Conservation (phyloP, 495 filamentous ascomycete species). For the Hyphodiscus hymeniophilus region DNA sequence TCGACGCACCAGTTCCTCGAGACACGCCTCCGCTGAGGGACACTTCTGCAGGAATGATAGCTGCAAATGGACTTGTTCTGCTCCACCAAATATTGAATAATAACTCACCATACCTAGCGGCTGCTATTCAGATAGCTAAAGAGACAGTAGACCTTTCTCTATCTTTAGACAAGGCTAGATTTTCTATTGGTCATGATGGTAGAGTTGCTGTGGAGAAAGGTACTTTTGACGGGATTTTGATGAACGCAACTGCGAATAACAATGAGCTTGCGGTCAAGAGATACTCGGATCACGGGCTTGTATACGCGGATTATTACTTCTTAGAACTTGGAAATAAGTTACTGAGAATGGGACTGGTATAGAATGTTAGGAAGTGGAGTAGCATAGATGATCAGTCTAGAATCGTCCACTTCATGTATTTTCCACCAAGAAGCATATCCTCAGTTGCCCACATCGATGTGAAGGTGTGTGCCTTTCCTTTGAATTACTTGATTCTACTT, state of each 20-base stretch:
- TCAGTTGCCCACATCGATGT: no score
- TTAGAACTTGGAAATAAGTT: slow-evolving; percentile 29
- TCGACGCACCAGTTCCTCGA: slow-evolving; percentile 25
- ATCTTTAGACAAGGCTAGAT: slow-evolving; percentile 1
- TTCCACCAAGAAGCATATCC: no score
- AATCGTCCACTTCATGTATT: no score
- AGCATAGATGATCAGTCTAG: no score
- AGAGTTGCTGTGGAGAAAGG: not conserved
- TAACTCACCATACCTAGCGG: slow-evolving; percentile 22
- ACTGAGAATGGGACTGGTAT: slow-evolving; percentile 11
- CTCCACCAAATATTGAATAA: slow-evolving; percentile 22
- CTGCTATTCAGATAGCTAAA: slow-evolving; percentile 23
- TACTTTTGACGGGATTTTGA: slow-evolving; percentile 11
- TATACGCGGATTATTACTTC: slow-evolving; percentile 36
- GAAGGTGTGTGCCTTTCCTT: no score
- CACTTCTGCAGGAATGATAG: slow-evolving; percentile 27
- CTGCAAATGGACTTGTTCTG: slow-evolving; percentile 28
- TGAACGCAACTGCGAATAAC: slow-evolving; percentile 28
- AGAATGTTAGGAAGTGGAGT: no score
- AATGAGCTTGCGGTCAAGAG: slow-evolving; percentile 21
- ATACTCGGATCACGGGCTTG: slow-evolving; percentile 29
- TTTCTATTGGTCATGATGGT: slow-evolving; percentile 3
- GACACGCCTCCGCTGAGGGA: slow-evolving; percentile 17
- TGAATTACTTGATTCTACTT: no score
- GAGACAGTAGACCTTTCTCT: slow-evolving; percentile 10